Conservation (phyloP, 768 basidiomycete genomes). For the Amanita phalloides region DNA sequence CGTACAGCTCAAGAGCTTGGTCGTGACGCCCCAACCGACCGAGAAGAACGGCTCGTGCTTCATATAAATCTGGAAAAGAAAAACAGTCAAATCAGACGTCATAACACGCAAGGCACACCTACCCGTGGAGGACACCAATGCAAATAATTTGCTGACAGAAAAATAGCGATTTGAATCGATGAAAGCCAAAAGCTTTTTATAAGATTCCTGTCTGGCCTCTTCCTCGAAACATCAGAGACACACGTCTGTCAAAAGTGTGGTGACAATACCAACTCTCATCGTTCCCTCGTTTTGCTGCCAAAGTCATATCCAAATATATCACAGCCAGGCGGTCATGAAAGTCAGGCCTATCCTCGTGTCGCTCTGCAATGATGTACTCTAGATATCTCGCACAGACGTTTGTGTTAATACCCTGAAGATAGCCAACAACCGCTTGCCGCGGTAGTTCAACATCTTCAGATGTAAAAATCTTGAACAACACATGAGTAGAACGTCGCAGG, state of each 20-base stretch:
- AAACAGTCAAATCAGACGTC: background rate
- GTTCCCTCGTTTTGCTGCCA: constrained; percentile 42
- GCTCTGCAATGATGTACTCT: constrained; percentile 72
- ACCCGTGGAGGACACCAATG: constrained; percentile 77
- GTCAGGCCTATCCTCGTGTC: constrained; percentile 49
- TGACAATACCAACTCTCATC: constrained; percentile 33
- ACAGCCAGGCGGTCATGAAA: constrained; percentile 91
- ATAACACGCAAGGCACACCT: constrained; percentile 9
- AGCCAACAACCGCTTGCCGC: constrained; percentile 60
- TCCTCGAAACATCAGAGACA: constrained; percentile 3
- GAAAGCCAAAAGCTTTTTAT: constrained; percentile 68
- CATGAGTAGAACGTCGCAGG: background rate
- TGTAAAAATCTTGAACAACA: constrained; percentile 66
- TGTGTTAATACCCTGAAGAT: constrained; percentile 62
- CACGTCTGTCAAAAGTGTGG: background rate
- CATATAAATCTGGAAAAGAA: constrained; percentile 58
- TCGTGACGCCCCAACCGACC: constrained; percentile 88
- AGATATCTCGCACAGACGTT: constrained; percentile 70
- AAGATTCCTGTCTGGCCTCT: constrained; percentile 42
- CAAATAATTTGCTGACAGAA: constrained; percentile 71
- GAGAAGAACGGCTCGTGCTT: constrained; percentile 85
- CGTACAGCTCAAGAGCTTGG: constrained; percentile 91
- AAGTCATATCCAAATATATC: constrained; percentile 67
- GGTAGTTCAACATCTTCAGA: constrained; percentile 93
- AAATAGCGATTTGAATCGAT: constrained; percentile 63